Evolutionary conservation across 2,329 filamentous ascomycete species (phyloP).

Genomic region (Lecanosticta acicola): DNA sequence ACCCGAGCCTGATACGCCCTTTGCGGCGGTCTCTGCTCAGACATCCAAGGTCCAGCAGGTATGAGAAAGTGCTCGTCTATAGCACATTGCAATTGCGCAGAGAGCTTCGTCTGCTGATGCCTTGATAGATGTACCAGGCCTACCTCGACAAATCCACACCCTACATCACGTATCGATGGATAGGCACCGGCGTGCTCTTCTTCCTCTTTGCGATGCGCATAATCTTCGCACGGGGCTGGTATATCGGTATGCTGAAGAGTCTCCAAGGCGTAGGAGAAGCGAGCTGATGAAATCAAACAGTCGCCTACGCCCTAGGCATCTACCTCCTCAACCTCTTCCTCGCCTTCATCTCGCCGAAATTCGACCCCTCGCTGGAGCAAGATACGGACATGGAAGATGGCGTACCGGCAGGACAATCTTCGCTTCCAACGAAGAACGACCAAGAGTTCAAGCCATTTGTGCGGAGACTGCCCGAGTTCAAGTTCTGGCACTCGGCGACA

Average conservation of each 20-base stretch:
- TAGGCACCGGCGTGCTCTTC: constrained; percentile 70
- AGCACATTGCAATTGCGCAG: not conserved
- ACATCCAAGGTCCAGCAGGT: constrained; percentile 70
- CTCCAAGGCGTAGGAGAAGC: not conserved
- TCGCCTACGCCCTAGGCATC: constrained; percentile 95
- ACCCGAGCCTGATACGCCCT: constrained; percentile 85
- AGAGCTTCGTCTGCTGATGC: constrained; percentile 1
- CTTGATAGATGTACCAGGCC: constrained; percentile 76
- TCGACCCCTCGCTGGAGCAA: constrained; percentile 91
- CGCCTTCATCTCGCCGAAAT: constrained; percentile 96
- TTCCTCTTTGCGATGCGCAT: constrained; percentile 83
- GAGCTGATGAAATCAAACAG: constrained; percentile 42
- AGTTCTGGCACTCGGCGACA: constrained; percentile 98
- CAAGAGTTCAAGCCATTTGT: constrained; percentile 99
- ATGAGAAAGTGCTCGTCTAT: constrained; percentile 28
- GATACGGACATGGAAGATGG: constrained; percentile 98
- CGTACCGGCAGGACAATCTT: constrained; percentile 50
- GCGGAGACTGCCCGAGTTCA: constrained; percentile 92
- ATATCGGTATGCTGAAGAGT: constrained; percentile 76
- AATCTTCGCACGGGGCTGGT: constrained; percentile 92
- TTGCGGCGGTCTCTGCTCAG: constrained; percentile 81
- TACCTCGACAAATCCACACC: constrained; percentile 92
- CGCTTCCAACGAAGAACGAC: constrained; percentile 87
- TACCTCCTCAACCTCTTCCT: constrained; percentile 99
- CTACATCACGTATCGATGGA: constrained; percentile 83